A percentile compares a stretch with the other conserved stretches of the same genome.
These are phyloP conservation scores for Solanum sparsipilum DNA, from an alignment of 257 asterid species.

Conservation along the genomic window DNA sequence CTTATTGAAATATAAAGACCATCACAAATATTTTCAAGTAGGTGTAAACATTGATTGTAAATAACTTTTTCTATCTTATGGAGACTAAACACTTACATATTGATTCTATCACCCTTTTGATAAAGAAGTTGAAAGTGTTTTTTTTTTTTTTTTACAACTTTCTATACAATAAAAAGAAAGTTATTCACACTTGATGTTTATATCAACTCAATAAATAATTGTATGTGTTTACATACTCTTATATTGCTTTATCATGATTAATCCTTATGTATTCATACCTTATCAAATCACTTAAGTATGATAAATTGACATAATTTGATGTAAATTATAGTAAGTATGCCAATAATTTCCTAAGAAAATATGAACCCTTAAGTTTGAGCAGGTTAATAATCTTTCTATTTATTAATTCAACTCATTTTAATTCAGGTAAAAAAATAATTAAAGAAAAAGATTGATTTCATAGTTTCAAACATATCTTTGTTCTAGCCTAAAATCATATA, in stretches of 20 bases:
- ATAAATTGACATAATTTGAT: not conserved
- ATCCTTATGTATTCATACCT: not conserved
- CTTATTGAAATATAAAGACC: not conserved
- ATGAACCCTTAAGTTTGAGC: not conserved
- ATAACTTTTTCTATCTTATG: not conserved
- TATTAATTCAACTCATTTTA: not conserved
- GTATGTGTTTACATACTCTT: not conserved
- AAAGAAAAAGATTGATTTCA: too few relatives aligned
- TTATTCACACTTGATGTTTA: not conserved
- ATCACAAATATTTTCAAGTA: not conserved
- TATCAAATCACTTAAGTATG: not conserved
- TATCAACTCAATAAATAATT: not conserved
- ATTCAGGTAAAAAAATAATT: too few relatives aligned
- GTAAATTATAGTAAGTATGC: not conserved
- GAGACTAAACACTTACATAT: not conserved
- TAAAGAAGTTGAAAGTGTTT: not conserved
- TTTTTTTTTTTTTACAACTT: not conserved
- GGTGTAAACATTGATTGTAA: not conserved
- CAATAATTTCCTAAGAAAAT: not conserved
- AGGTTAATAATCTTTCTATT: not conserved
- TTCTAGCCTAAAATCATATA: not conserved
- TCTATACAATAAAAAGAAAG: not conserved
- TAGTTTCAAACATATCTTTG: not conserved
- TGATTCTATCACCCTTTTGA: not conserved
- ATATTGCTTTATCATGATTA: not conserved